Conservation (phyloP, 805 yeast species). For the Saturnispora hagleri region DNA sequence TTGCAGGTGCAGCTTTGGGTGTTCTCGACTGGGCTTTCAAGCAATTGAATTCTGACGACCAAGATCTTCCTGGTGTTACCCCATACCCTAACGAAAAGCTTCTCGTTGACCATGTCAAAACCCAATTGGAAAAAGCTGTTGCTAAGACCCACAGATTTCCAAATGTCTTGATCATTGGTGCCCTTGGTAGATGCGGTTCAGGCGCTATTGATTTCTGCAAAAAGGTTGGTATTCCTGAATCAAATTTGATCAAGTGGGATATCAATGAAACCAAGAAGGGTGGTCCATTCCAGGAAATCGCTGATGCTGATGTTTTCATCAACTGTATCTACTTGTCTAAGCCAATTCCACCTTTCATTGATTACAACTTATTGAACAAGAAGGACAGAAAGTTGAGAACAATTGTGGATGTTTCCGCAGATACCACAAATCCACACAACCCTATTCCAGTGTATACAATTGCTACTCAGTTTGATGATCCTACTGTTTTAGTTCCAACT, state of each 20-base stretch:
- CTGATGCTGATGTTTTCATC: slow-evolving; percentile 78
- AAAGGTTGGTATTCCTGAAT: slow-evolving; percentile 82
- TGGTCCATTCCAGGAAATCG: slow-evolving; percentile 94
- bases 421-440: slow-evolving; percentile 96
- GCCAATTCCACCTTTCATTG: slow-evolving; percentile 90
- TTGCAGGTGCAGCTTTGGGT: slow-evolving; percentile 98
- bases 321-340: slow-evolving; percentile 92
- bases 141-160: slow-evolving; percentile 61
- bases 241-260: slow-evolving; percentile 86
- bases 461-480: slow-evolving; percentile 85
- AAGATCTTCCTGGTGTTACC: slow-evolving; percentile 67
- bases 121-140: slow-evolving; percentile 46
- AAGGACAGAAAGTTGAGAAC: slow-evolving; percentile 72
- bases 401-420: slow-evolving; percentile 96
- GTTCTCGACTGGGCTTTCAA: slow-evolving; percentile 91
- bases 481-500: slow-evolving; percentile 79
- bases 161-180: slow-evolving; percentile 84
- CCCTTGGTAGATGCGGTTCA: slow-evolving; percentile 96
- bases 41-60: slow-evolving; percentile 56
- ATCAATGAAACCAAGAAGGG: slow-evolving; percentile 94
- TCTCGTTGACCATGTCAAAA: slow-evolving; percentile 63
- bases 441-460: slow-evolving; percentile 90
- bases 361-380: slow-evolving; percentile 55
- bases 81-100: slow-evolving; percentile 77
- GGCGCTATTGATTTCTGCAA: slow-evolving; percentile 85